These are phyloP conservation scores for Komagataella pastoris DNA, from an alignment of 805 yeast genomes.

Conservation along the genomic window DNA sequence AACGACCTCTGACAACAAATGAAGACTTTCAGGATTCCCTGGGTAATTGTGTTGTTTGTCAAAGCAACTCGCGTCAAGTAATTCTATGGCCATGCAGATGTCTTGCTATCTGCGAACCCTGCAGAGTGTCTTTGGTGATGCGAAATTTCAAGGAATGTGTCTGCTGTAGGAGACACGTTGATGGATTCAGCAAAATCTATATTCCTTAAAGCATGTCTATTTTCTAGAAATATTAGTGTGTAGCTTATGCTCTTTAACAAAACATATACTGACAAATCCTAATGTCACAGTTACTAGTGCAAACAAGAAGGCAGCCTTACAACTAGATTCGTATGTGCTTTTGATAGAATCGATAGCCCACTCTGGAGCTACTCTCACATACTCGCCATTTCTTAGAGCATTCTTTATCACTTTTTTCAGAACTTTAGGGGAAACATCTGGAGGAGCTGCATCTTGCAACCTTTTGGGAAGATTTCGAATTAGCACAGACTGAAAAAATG, in stretches of 20 bases:
- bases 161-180: slow-evolving; percentile 68
- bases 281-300: slow-evolving; percentile 19
- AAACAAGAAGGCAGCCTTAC: slow-evolving; percentile 40
- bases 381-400: slow-evolving; percentile 46
- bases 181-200: slow-evolving; percentile 47
- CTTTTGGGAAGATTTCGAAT: slow-evolving; percentile 12
- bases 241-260: slow-evolving; percentile 45
- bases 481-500: slow-evolving; percentile 40
- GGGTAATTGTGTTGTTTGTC: slow-evolving; percentile 69
- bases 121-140: slow-evolving; percentile 60
- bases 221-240: slow-evolving; percentile 36
- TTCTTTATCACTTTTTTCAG: slow-evolving; percentile 30
- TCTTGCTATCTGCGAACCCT: slow-evolving; percentile 75
- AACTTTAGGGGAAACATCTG: neutral
- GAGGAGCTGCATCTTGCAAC: slow-evolving; percentile 9
- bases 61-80: slow-evolving; percentile 55
- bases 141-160: slow-evolving; percentile 72
- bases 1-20: slow-evolving; percentile 4
- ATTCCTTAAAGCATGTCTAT: slow-evolving; percentile 26
- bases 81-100: slow-evolving; percentile 92
- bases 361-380: slow-evolving; percentile 38
- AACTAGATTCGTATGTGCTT: slow-evolving; percentile 37
- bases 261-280: slow-evolving; percentile 25
- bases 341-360: slow-evolving; percentile 31
- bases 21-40: slow-evolving; percentile 19